phyloP scores from a whole-genome alignment of 768 basidiomycete species.

The Lentinula edodes region DNA sequence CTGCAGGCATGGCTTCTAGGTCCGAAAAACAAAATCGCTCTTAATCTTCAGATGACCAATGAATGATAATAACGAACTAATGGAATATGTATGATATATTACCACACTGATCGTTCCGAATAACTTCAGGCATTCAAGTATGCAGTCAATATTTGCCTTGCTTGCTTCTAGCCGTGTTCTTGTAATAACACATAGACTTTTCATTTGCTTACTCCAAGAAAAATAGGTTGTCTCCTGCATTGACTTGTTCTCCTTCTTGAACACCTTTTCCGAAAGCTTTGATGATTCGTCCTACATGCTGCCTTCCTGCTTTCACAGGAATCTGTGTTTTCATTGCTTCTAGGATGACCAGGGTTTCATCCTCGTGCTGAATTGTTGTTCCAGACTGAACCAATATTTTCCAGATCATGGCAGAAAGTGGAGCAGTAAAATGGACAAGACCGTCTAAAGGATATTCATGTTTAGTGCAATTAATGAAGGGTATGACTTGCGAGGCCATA shows the following conservation, averaged over 20 bases:
- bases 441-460: not conserved
- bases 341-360: conserved; percentile 42
- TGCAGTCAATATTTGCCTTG: not conserved
- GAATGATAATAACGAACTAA: not conserved
- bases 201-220: conserved; percentile 15
- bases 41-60: not conserved
- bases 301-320: conserved; percentile 37
- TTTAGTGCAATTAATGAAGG: too few species aligned
- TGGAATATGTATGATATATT: not conserved
- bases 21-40: not conserved
- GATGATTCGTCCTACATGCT: conserved; percentile 39
- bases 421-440: not conserved
- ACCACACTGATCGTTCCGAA: not conserved
- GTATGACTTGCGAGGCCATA: not conserved
- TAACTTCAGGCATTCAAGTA: not conserved
- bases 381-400: conserved; percentile 26
- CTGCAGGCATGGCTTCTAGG: not conserved
- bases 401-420: not conserved
- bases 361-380: conserved; percentile 33
- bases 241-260: conserved; percentile 37
- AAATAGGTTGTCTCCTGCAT: conserved; percentile 41
- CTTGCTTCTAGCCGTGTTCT: not conserved
- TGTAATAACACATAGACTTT: not conserved
- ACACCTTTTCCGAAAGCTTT: conserved; percentile 33
- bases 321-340: conserved; percentile 70